A percentile compares a stretch with the other conserved stretches of the same genome.
phyloP scores from a whole-genome alignment of 2,329 filamentous ascomycete species.

The Fusarium sp. region DNA sequence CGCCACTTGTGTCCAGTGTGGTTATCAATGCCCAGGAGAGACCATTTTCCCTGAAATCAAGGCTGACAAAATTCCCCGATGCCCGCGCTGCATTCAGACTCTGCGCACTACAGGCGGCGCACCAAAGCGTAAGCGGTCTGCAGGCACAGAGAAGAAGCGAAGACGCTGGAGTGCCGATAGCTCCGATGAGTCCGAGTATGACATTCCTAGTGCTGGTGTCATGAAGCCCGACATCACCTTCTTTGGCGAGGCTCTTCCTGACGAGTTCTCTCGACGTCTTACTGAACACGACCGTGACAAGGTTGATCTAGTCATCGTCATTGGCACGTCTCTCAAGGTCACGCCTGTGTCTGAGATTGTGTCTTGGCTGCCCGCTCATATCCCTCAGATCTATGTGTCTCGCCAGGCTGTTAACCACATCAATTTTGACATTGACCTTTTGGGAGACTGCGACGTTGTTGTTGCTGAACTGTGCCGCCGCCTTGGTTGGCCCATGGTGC shows the following conservation, averaged over 20 bases:
- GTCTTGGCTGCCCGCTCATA: conserved; percentile 79
- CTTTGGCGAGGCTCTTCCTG: conserved; percentile 91
- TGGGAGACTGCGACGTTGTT: conserved; percentile 95
- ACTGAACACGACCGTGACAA: conserved; percentile 83
- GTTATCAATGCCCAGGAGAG: conserved; percentile 79
- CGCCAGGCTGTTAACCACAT: conserved; percentile 87
- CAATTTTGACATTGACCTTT: conserved; percentile 94
- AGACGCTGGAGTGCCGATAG: conserved; percentile 56
- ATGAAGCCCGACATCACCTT: conserved; percentile 99
- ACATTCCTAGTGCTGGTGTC: conserved; percentile 77
- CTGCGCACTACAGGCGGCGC: conserved; percentile 55
- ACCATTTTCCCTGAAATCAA: conserved; percentile 84
- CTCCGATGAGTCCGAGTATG: conserved; percentile 62
- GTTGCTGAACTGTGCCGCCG: conserved; percentile 87
- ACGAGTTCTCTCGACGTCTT: conserved; percentile 84
- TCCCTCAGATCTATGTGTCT: conserved; percentile 93
- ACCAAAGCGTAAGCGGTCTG: conserved; percentile 58
- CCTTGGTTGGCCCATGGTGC: conserved; percentile 82
- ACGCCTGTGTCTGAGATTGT: conserved; percentile 94
- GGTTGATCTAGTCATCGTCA: conserved; percentile 92
- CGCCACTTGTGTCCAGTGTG: conserved; percentile 88
- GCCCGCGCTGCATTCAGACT: conserved; percentile 74
- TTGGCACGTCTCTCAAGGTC: conserved; percentile 96
- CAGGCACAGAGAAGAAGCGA: conserved; percentile 58
- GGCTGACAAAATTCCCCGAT: conserved; percentile 81